These are phyloP conservation scores for Fraxinus quadrangulata DNA, from an alignment of 257 asterid species.

Conservation along the genomic window DNA sequence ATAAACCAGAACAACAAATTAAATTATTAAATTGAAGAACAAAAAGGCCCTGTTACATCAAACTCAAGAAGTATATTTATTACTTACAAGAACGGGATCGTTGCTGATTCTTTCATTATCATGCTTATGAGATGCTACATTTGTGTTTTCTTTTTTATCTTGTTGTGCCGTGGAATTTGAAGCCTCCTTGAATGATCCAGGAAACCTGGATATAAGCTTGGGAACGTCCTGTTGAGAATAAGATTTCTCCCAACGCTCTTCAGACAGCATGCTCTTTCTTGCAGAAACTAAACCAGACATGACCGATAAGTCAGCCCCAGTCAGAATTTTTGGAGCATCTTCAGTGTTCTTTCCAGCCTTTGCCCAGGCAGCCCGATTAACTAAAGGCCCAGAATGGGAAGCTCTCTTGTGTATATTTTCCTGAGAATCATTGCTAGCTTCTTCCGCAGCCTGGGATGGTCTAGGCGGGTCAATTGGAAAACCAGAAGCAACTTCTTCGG, in stretches of 20 bases:
- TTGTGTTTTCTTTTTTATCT: constrained; percentile 39
- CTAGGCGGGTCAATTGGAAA: constrained; percentile 95
- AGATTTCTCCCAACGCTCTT: constrained; percentile 57
- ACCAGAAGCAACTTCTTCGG: constrained; percentile 90
- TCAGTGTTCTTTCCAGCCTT: constrained; percentile 69
- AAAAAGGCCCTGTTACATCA: too few relatives aligned
- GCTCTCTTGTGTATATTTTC: constrained; percentile 62
- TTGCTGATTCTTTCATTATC: constrained; percentile 57
- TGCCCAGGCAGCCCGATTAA: constrained; percentile 78
- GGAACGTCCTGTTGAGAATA: constrained; percentile 64
- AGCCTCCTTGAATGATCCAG: constrained; percentile 86
- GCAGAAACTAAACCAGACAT: constrained; percentile 85
- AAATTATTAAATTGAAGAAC: too few relatives aligned
- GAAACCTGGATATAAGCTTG: constrained; percentile 69
- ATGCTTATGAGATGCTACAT: constrained; percentile 36
- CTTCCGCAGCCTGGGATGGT: constrained; percentile 69
- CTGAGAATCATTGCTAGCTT: constrained; percentile 47
- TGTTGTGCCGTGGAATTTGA: constrained; percentile 55
- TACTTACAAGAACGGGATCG: constrained; percentile 63
- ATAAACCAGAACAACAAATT: too few relatives aligned
- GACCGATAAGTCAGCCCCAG: constrained; percentile 56
- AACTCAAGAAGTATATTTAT: not conserved
- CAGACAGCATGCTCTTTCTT: constrained; percentile 73
- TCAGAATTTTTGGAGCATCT: constrained; percentile 51
- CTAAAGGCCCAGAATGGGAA: constrained; percentile 96